These are phyloP conservation scores for Hericium rajendrae DNA, from an alignment of 768 basidiomycete species.

Conservation along the genomic window DNA sequence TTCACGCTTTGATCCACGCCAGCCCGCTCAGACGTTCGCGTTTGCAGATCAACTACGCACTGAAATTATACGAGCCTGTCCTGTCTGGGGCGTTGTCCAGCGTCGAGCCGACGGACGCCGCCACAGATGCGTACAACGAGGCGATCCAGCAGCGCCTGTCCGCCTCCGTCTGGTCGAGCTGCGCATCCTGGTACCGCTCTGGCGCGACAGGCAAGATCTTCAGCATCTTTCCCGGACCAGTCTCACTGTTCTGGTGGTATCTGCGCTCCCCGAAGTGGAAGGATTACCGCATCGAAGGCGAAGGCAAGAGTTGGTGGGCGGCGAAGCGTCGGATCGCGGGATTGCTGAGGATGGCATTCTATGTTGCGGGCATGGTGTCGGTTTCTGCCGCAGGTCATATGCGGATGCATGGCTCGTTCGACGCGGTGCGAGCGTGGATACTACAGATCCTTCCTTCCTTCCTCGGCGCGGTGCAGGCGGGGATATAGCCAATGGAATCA, in stretches of 20 bases:
- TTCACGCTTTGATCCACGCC: too few relatives aligned
- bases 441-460: too few relatives aligned
- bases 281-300: neutral
- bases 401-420: too few relatives aligned
- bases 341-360: too few relatives aligned
- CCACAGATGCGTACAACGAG: conserved; percentile 9
- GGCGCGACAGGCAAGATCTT: conserved; percentile 3
- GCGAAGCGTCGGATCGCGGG: too few relatives aligned
- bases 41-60: neutral
- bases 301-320: too few relatives aligned
- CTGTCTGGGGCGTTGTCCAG: neutral
- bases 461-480: too few relatives aligned
- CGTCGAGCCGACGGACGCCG: conserved; percentile 12
- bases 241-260: conserved; percentile 9
- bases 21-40: too few relatives aligned
- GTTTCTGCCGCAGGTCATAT: too few relatives aligned
- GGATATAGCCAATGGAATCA: too few relatives aligned
- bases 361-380: too few relatives aligned
- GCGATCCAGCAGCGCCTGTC: conserved; percentile 3
- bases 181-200: conserved; percentile 10
- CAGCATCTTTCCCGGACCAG: conserved; percentile 6
- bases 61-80: neutral
- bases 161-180: conserved; percentile 6
- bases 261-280: conserved; percentile 5
- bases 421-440: too few relatives aligned